Conservation (phyloP, 2,329 filamentous ascomycete genomes). For the Exophiala lecanii-corni region DNA sequence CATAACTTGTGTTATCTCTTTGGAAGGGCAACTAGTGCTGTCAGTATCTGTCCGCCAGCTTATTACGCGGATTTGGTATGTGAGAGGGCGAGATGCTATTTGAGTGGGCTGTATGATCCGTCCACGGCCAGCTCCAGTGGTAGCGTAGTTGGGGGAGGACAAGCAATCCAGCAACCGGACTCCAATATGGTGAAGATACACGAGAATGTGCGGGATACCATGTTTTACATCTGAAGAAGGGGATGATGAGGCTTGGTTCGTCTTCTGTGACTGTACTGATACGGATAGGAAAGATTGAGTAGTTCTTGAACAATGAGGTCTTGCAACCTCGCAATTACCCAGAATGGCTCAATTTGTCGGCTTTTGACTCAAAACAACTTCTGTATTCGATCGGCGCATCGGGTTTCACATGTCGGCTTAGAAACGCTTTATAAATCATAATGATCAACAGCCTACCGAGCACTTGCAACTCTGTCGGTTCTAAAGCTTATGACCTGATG, state of each 20-base stretch:
- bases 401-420: too few species aligned
- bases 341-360: too few species aligned
- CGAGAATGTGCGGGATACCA: conserved; percentile 30
- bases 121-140: conserved; percentile 47
- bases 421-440: too few species aligned
- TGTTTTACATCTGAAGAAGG: conserved; percentile 37
- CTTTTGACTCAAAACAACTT: too few species aligned
- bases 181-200: conserved; percentile 35
- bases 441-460: too few species aligned
- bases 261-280: neutral
- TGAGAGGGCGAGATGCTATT: conserved; percentile 68
- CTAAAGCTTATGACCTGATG: too few species aligned
- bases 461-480: too few species aligned
- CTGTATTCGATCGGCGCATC: too few species aligned
- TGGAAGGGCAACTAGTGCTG: conserved; percentile 77
- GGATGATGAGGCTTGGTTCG: neutral
- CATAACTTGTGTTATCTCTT: conserved; percentile 49
- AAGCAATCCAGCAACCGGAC: neutral
- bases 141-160: neutral
- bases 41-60: conserved; percentile 80
- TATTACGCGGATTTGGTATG: conserved; percentile 89
- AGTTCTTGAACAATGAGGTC: neutral
- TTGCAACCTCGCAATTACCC: neutral
- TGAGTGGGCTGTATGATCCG: conserved; percentile 58
- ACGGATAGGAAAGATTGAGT: neutral